Percentiles rank a stretch among this genome's conserved stretches.
Evolutionary conservation across 257 asterid genomes (phyloP).

Genomic region (Solanum appendiculatum): DNA sequence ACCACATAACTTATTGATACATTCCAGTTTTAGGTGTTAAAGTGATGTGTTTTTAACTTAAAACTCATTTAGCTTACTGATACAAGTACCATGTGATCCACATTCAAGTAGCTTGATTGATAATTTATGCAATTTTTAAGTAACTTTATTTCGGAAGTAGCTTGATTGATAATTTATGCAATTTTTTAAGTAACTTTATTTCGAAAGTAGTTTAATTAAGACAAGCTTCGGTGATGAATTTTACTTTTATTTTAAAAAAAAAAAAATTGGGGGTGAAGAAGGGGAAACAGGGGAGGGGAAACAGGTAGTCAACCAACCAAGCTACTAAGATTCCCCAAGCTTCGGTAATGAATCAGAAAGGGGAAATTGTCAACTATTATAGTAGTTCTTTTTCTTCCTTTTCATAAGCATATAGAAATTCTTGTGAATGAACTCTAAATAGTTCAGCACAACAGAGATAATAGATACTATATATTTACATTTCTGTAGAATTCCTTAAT

Average conservation of each 20-base stretch:
- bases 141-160: background rate
- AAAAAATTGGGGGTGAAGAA: background rate
- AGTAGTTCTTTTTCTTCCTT: background rate
- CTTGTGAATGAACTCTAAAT: background rate
- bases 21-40: background rate
- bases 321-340: background rate
- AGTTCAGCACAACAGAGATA: background rate
- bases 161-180: background rate
- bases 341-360: too few relatives aligned
- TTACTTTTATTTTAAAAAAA: too few relatives aligned
- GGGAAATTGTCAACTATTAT: background rate
- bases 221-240: background rate
- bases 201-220: background rate
- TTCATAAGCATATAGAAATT: background rate
- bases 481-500: background rate
- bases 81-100: background rate
- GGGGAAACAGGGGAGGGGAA: background rate
- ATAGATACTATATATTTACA: background rate
- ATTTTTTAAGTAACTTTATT: background rate
- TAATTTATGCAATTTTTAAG: background rate
- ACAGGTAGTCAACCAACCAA: background rate
- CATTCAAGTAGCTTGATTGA: background rate
- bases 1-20: background rate
- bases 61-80: background rate
- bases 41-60: background rate